Evolutionary conservation across 2,329 filamentous ascomycete species (phyloP).

Genomic region (Dothiorella sarmentorum): DNA sequence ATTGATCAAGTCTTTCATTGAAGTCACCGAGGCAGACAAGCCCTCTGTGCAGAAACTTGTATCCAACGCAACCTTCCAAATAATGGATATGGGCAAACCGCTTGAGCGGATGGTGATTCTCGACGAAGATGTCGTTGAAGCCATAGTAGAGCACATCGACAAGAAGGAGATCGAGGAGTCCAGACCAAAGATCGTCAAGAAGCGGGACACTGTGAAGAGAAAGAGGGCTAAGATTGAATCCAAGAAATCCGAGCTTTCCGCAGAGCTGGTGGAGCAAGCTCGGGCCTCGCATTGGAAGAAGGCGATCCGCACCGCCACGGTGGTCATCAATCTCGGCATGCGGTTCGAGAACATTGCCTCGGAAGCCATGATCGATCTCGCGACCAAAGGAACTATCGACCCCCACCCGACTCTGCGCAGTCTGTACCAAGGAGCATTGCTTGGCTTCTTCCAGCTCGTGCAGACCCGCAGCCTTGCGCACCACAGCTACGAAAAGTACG

Average conservation of each 20-base stretch:
- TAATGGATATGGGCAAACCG: slow-evolving; percentile 88
- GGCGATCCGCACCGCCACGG: slow-evolving; percentile 81
- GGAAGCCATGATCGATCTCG: slow-evolving; percentile 75
- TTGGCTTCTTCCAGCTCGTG: slow-evolving; percentile 72
- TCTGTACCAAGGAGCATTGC: slow-evolving; percentile 77
- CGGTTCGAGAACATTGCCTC: slow-evolving; percentile 88
- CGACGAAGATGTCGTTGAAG: slow-evolving; percentile 65
- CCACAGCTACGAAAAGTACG: slow-evolving; percentile 83
- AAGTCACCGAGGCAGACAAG: slow-evolving; percentile 86
- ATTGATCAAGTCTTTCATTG: slow-evolving; percentile 86
- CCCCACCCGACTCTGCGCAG: slow-evolving; percentile 81
- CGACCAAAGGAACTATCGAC: slow-evolving; percentile 80
- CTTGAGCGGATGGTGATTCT: slow-evolving; percentile 83
- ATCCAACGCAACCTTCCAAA: slow-evolving; percentile 72
- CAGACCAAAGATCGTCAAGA: slow-evolving; percentile 57
- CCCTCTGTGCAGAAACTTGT: slow-evolving; percentile 90
- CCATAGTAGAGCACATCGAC: slow-evolving; percentile 50
- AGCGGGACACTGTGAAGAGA: slow-evolving; percentile 70
- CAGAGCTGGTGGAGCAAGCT: slow-evolving; percentile 75
- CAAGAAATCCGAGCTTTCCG: slow-evolving; percentile 75
- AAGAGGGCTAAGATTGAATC: slow-evolving; percentile 75
- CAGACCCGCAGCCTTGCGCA: slow-evolving; percentile 82
- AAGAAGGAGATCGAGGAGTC: slow-evolving; percentile 54
- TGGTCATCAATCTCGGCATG: slow-evolving; percentile 84
- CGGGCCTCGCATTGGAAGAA: slow-evolving; percentile 93